Percentiles rank a stretch among this genome's conserved stretches.
Conservation (phyloP, 1,284 basidiomycete genomes). For the Termitomyces sp. region DNA sequence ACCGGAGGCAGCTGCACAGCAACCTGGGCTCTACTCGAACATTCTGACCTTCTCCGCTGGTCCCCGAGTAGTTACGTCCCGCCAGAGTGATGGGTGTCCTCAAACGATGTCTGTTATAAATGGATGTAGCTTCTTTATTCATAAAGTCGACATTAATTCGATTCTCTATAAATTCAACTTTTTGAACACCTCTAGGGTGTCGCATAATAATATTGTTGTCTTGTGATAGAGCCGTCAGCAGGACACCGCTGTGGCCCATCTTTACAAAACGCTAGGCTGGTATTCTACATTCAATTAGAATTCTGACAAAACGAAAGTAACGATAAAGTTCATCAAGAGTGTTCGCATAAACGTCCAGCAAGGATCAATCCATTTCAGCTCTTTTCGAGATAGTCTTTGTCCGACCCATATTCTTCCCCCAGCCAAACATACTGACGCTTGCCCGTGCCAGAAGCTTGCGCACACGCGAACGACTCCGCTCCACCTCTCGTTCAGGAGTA, state of each 20-base stretch:
- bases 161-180: background rate
- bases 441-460: slow-evolving; percentile 26
- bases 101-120: too few species aligned
- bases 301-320: slow-evolving; percentile 13
- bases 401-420: slow-evolving; percentile 20
- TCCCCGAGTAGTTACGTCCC: slow-evolving; percentile 49
- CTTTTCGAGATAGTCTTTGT: slow-evolving; percentile 9
- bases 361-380: background rate
- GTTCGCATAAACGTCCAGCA: slow-evolving; percentile 1
- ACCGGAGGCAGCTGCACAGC: slow-evolving; percentile 52
- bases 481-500: slow-evolving; percentile 24
- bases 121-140: too few species aligned
- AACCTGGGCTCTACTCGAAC: slow-evolving; percentile 69
- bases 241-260: background rate
- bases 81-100: slow-evolving; percentile 1
- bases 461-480: slow-evolving; percentile 9
- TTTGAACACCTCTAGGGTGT: background rate
- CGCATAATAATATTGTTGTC: too few species aligned
- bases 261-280: background rate
- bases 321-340: background rate
- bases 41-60: slow-evolving; percentile 74
- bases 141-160: background rate
- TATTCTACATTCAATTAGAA: background rate
- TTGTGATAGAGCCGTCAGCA: background rate
- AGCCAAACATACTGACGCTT: slow-evolving; percentile 24